Percentiles rank a stretch among this genome's conserved stretches.
Conservation (phyloP, 2,329 filamentous ascomycete species). For the Coniochaeta sp. region DNA sequence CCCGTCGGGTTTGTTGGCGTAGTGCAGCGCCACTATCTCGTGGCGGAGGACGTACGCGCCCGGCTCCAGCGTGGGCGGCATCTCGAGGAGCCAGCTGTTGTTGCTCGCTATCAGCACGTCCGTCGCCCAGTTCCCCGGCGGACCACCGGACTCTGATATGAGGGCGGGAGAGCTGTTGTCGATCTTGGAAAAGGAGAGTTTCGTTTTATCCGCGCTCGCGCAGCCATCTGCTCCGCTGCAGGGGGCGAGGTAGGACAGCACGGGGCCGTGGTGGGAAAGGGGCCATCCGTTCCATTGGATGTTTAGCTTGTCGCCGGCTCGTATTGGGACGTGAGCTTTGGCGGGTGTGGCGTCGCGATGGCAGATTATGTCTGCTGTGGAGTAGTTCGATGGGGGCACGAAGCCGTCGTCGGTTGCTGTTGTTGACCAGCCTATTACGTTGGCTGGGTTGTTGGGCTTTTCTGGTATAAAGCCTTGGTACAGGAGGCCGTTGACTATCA, state of each 20-base stretch:
- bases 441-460: slow-evolving; percentile 9
- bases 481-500: slow-evolving; percentile 36
- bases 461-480: slow-evolving; percentile 33
- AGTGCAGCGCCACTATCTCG: slow-evolving; percentile 37
- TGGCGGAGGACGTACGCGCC: slow-evolving; percentile 48
- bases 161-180: slow-evolving; percentile 25
- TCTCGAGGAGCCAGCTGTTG: slow-evolving; percentile 40
- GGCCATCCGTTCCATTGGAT: slow-evolving; percentile 60
- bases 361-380: slow-evolving; percentile 50
- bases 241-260: slow-evolving; percentile 31
- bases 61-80: slow-evolving; percentile 32
- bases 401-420: slow-evolving; percentile 44
- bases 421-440: slow-evolving; percentile 47
- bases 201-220: slow-evolving; percentile 27
- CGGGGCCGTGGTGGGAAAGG: slow-evolving; percentile 36
- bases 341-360: slow-evolving; percentile 50
- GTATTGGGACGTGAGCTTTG: slow-evolving; percentile 42
- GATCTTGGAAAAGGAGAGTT: slow-evolving; percentile 36
- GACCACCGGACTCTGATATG: slow-evolving; percentile 14
- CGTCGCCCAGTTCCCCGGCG: slow-evolving; percentile 28
- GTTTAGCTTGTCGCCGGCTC: slow-evolving; percentile 47
- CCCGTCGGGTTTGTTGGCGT: slow-evolving; percentile 14
- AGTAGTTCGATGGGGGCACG: slow-evolving; percentile 38
- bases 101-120: slow-evolving; percentile 44
- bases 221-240: slow-evolving; percentile 28